Evolutionary conservation across 345 rosid genomes (phyloP), one percentile per base, ranked within the genome.

Genomic region (Hibiscus trionum): DNA sequence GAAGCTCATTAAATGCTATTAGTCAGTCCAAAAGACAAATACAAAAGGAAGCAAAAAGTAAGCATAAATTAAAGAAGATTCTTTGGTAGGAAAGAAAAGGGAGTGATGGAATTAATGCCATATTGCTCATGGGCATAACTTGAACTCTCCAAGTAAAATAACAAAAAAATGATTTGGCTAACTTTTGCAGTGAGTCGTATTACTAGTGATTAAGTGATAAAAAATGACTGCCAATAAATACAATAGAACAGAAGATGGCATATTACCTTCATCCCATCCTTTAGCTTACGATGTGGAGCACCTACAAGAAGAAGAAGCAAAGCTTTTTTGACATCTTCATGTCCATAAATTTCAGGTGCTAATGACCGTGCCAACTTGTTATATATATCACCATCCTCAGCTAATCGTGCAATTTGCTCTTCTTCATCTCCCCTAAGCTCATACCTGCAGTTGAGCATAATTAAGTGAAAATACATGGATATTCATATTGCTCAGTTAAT

Each of bases 261-360:
- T 58, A 42, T 76, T 76, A 95, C 99, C 98, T 95, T 95, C 99
- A 95, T 95, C 78, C 97, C 97, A 80, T 93, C 99, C 72, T 92
- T 92, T 63, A 95, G 78, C 67, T 90, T 94, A 75, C 97, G 83
- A 82, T 90, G 98, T 62, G 99, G 99, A 78, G 98, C 97, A 72
- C 98, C 97, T 73, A 95, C 97, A 63, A 92, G 98, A 37, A 92
- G 93, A 77, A 95, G 94, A 76, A 95, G 97, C 64, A 95, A 81
- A 60, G 98, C 99, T 73, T 90, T 95, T 73, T 95, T 95, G 14
- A 93, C 88, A 82, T 95, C 99, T 80, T 95, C 98, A 77, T 95
- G 99, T 73, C 99, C 99, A 84, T 90, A 95, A 74, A 95, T 95
- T 86, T 92, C 97, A 75, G 99, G 98, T 61, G 99, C 99, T 66